A percentile compares a stretch with the other conserved stretches of the same genome.
Evolutionary conservation across 1,284 basidiomycete species (phyloP).

Genomic region (Singerocomus inundabilis): DNA sequence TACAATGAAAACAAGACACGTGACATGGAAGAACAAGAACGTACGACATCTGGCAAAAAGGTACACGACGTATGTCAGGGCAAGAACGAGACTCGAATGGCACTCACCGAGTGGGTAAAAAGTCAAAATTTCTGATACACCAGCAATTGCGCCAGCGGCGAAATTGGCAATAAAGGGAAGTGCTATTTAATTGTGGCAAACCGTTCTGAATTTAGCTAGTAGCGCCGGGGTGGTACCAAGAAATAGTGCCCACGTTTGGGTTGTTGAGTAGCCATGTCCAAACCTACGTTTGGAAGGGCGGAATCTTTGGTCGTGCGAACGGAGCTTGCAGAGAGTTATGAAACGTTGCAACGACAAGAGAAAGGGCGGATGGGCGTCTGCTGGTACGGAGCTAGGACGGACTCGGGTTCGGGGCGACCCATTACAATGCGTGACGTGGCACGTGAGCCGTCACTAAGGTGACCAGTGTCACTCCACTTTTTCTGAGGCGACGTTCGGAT

Average conservation of each 20-base stretch:
- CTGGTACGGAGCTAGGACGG: not conserved
- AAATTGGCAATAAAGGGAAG: conserved; percentile 88
- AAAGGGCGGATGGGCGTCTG: too few relatives aligned
- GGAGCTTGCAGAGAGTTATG: too few relatives aligned
- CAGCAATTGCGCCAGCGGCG: conserved; percentile 87
- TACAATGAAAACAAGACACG: conserved; percentile 20
- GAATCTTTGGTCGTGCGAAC: conserved; percentile 4
- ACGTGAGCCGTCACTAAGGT: conserved; percentile 24
- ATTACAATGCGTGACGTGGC: conserved; percentile 4
- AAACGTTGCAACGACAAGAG: not conserved
- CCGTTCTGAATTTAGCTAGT: conserved; percentile 5
- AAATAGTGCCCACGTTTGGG: conserved; percentile 43
- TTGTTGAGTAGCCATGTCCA: conserved; percentile 38
- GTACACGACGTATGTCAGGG: not conserved
- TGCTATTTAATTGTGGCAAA: conserved; percentile 42
- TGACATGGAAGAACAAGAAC: conserved; percentile 21
- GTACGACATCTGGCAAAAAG: conserved; percentile 51
- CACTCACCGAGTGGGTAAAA: conserved; percentile 88
- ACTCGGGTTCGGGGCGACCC: conserved; percentile 2
- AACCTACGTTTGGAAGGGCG: not conserved
- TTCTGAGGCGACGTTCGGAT: conserved; percentile 4
- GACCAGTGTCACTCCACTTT: conserved; percentile 12
- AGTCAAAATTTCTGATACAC: conserved; percentile 85
- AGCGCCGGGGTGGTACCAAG: not conserved
- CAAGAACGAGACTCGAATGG: conserved; percentile 30